Base-by-base conservation (phyloP, 2,329 filamentous ascomycete genomes). In the Stromatinia cepivora region DNA sequence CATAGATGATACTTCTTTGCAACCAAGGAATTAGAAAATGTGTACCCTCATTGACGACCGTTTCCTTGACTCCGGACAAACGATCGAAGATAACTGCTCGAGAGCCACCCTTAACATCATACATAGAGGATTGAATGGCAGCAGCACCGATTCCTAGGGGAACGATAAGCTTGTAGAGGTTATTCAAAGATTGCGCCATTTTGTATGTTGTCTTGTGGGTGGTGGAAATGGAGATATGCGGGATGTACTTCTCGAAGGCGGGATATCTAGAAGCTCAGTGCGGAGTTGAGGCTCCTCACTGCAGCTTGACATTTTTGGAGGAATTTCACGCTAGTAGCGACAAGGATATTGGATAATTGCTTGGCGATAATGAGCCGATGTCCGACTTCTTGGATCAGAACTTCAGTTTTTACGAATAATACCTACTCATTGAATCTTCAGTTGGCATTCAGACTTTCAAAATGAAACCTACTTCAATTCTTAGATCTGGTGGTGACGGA, bases 21-120 rank as follows among this genome's bases (percentile, higher is more conserved):
- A 99, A 83, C 95, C 95, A 99, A 10, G 95, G 95, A 50, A 99
- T 82, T 68, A 99, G 84, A 81, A 99, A 97, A 81, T 99, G 95
- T 69, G 95, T 99, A 78, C 95, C 95, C 84, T 99, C 95, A 81
- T 93, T 97, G 77, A 95, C 84, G 69, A 99, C 95, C 63, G 87
- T 83, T 75, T 99, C 94, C 85, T 96, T 94, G 74, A 99, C 95
- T 83, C 95, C 95, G 64, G 89, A 87, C 75, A 98, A 75, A 73
- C 95, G 87, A 85, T 99, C 96, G 85, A 99, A 99, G 84, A 99
- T 99, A 82, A 99, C 94, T 72, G 95, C 95, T 78, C 95, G 89
- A 73, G 90, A 91, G 77, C 95, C 95, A 79, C 95, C 95, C 80
- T 93, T 94, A 79, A 99, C 95, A 81, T 99, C 95, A 89, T 97